Evolutionary conservation across 2,329 filamentous ascomycete species (phyloP), one percentile per base, ranked within the genome.

Genomic region (Pseudogymnoascus sp.): DNA sequence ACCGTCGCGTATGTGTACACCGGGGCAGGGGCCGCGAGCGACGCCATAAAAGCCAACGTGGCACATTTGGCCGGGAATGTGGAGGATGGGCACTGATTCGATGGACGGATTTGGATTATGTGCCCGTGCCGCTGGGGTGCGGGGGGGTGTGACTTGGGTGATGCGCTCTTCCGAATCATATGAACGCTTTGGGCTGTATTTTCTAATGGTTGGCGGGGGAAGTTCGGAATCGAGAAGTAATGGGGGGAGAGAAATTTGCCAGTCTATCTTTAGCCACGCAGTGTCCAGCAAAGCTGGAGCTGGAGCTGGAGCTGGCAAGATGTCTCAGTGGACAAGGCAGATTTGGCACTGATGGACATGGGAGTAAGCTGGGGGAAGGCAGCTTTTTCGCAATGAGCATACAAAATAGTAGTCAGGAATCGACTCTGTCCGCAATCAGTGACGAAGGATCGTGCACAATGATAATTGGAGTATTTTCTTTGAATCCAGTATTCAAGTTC

Each of bases 1-100:
- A 84, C 83, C 0, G 73, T 84, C n/a, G 72, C 74, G 3, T 81
- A 82, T 66, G 74, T 83, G 26, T 85, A 85, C 68, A 82, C 79
- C 0, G 79, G 79, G 36, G 72, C 77, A 60, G 76, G 76, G 10
- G 73, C 76, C 50, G 62, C 79, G 58, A 81, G 77, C 0, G 73
- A 75, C 9, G 74, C 75, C 1, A 76, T 83, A 47, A 76, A 69
- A 61, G 74, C 79, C 63, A 85, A 85, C 64, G 81, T 85, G 50
- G 59, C 76, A 60, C 80, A 84, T 66, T 71, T 86, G 4, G 83
- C 80, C 3, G 83, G 83, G 1, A 78, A 74, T 57, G 69, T 77
- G 9, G 61, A 63, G 4, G 11, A 59, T 7, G 35, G 37, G 35
- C 10, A 2, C 5, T 35, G 47, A 54, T 33, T 61, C 29, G 58